These are phyloP conservation scores for Exsudoporus floridanus DNA, from an alignment of 1,284 basidiomycete genomes.

Conservation along the genomic window DNA sequence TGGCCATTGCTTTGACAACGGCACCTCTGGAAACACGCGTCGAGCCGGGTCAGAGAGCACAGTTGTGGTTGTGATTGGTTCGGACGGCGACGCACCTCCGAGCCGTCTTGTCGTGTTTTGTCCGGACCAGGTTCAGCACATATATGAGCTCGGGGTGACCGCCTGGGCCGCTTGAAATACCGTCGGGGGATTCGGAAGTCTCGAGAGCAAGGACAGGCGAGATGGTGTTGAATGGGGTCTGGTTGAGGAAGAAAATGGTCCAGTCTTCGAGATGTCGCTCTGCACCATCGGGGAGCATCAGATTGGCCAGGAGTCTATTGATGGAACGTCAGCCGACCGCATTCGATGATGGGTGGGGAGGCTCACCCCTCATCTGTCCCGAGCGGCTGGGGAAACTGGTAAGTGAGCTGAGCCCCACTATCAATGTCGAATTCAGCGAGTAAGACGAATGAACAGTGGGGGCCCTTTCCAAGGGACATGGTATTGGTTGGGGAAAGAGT, in stretches of 20 bases:
- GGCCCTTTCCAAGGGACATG: slow-evolving; percentile 43
- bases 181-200: slow-evolving; percentile 51
- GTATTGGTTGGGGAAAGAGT: slow-evolving; percentile 1
- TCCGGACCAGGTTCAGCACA: slow-evolving; percentile 93
- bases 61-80: slow-evolving; percentile 6
- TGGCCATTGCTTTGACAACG: slow-evolving; percentile 92
- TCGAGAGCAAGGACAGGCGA: slow-evolving; percentile 78
- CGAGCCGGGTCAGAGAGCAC: slow-evolving; percentile 12
- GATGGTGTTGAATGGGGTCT: slow-evolving; percentile 84
- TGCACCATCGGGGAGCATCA: slow-evolving; percentile 98
- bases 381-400: slow-evolving; percentile 90
- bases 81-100: slow-evolving; percentile 59
- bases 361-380: slow-evolving; percentile 89
- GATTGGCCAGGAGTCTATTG: slow-evolving; percentile 86
- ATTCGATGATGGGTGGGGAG: not conserved
- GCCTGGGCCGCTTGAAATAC: slow-evolving; percentile 37
- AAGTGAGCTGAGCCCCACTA: slow-evolving; percentile 85
- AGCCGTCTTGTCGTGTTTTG: slow-evolving; percentile 88
- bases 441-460: slow-evolving; percentile 89
- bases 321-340: slow-evolving; percentile 4
- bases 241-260: slow-evolving; percentile 98
- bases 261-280: slow-evolving; percentile 94
- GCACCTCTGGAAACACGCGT: slow-evolving; percentile 69
- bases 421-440: slow-evolving; percentile 96
- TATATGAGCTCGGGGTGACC: slow-evolving; percentile 71